These are phyloP conservation scores for Blastobotrys parvus DNA, from an alignment of 805 yeast genomes.

Conservation along the genomic window DNA sequence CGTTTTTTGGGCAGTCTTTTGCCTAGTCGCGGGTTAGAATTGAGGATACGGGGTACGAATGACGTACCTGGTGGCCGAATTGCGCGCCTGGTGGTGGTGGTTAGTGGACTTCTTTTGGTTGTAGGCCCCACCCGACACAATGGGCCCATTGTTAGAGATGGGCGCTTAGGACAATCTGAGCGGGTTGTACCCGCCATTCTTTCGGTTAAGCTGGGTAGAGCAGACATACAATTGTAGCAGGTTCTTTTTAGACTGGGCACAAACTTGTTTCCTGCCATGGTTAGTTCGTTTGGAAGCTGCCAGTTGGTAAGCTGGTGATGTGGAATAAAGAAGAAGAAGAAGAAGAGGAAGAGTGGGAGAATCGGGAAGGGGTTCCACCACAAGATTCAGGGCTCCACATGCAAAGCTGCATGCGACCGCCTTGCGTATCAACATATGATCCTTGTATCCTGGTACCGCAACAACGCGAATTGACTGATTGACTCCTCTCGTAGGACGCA, in stretches of 20 bases:
- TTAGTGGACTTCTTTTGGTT: background rate
- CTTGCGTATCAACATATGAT: no score
- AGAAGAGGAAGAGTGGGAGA: background rate
- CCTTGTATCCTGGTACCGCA: no score
- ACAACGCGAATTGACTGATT: no score
- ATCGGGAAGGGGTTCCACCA: no score
- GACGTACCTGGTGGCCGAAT: conserved; percentile 18
- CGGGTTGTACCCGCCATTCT: background rate
- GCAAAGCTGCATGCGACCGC: no score
- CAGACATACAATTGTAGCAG: conserved; percentile 20
- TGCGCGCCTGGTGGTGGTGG: conserved; percentile 14
- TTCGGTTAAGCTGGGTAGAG: background rate
- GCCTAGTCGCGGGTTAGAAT: conserved; percentile 16
- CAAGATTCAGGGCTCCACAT: no score
- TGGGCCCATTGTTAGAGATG: background rate
- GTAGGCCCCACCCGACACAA: background rate
- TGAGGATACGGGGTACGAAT: background rate
- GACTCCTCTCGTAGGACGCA: no score
- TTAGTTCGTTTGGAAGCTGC: background rate
- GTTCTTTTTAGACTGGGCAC: conserved; percentile 18
- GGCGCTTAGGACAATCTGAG: background rate
- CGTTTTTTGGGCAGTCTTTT: conserved; percentile 30
- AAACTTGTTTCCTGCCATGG: background rate
- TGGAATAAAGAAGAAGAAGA: no score
- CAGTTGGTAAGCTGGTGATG: background rate